phyloP scores from a whole-genome alignment of 768 basidiomycete genomes.

The Naganishia kalamii region DNA sequence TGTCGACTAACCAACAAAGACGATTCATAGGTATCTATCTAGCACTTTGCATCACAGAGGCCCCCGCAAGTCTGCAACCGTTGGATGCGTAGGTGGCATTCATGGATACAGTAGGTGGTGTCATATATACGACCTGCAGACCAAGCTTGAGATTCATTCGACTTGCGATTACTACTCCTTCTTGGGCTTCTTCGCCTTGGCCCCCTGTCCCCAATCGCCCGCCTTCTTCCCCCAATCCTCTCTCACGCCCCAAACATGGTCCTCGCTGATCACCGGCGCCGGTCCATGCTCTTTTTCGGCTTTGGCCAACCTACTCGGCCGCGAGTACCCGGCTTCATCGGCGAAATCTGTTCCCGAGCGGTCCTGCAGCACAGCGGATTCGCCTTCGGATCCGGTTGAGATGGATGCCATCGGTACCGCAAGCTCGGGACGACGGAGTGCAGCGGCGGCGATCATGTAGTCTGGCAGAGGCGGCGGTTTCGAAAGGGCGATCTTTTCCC shows the following conservation, averaged over 20 bases:
- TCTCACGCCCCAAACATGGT: slow-evolving; percentile 45
- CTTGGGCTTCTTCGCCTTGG: slow-evolving; percentile 24
- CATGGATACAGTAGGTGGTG: too few species aligned
- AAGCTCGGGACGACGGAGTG: background rate
- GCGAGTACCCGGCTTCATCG: slow-evolving; percentile 38
- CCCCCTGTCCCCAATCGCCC: slow-evolving; percentile 45
- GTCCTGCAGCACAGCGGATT: background rate
- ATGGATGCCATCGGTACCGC: slow-evolving; percentile 9
- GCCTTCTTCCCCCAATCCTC: slow-evolving; percentile 46
- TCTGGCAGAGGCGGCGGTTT: slow-evolving; percentile 18
- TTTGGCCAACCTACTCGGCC: slow-evolving; percentile 23
- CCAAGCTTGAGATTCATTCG: too few species aligned
- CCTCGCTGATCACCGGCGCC: slow-evolving; percentile 35
- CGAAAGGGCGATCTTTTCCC: slow-evolving; percentile 34
- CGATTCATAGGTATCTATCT: too few species aligned
- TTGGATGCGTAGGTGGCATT: too few species aligned
- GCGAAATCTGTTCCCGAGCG: slow-evolving; percentile 32
- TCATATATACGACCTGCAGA: too few species aligned
- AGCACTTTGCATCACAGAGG: too few species aligned
- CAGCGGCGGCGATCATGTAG: background rate
- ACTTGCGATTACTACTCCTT: slow-evolving; percentile 9
- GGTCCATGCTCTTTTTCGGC: slow-evolving; percentile 11
- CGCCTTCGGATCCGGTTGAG: slow-evolving; percentile 2
- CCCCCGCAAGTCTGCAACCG: too few species aligned
- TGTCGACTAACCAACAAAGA: too few species aligned